Conservation (phyloP, 179 eudicot genomes). For the Corrigiola litoralis region DNA sequence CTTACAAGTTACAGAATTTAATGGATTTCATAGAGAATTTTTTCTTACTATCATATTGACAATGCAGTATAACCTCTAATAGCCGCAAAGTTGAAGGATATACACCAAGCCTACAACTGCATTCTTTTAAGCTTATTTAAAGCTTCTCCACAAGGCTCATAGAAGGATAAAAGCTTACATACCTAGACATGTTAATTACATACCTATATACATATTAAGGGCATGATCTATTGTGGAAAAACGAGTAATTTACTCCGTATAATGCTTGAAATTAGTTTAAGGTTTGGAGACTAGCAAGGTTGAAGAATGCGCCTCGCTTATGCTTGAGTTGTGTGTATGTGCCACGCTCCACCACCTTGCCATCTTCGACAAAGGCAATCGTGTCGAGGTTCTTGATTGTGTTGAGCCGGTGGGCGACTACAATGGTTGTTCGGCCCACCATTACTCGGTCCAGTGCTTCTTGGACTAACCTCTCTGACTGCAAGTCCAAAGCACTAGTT, state of each 20-base stretch:
- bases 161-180: no score
- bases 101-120: neutral
- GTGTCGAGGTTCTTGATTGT: constrained; percentile 36
- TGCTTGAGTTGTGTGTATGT: constrained; percentile 38
- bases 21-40: no score
- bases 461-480: constrained; percentile 36
- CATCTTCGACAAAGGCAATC: constrained; percentile 36
- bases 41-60: neutral
- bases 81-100: no score
- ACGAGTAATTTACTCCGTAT: neutral
- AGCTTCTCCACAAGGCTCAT: neutral
- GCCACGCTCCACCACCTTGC: constrained; percentile 39
- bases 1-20: no score
- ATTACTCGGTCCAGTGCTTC: constrained; percentile 36
- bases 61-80: no score
- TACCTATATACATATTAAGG: neutral
- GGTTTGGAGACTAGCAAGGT: constrained; percentile 61
- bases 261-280: constrained; percentile 9
- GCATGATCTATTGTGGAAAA: neutral
- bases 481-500: constrained; percentile 42
- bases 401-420: constrained; percentile 42
- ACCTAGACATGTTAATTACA: neutral
- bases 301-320: constrained; percentile 72
- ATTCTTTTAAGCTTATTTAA: neutral
- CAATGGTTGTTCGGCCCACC: constrained; percentile 37